These are phyloP conservation scores for Penicillium malachiteum DNA, from an alignment of 495 filamentous ascomycete species.

Conservation along the genomic window DNA sequence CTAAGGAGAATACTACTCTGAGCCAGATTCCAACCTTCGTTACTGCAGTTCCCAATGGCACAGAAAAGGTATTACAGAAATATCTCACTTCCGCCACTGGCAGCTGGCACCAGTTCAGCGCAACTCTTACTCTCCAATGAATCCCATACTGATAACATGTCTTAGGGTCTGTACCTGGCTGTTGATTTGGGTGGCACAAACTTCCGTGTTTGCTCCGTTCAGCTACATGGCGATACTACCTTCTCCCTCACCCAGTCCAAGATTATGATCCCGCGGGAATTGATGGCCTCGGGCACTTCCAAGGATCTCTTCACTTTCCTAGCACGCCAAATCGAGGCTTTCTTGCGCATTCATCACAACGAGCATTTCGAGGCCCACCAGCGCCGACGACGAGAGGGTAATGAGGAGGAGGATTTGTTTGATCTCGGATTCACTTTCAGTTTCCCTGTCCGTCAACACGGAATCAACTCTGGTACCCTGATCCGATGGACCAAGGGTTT, in stretches of 20 bases:
- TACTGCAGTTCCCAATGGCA: constrained; percentile 92
- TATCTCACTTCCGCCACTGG: not conserved
- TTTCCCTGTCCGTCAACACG: constrained; percentile 90
- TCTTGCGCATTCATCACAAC: constrained; percentile 82
- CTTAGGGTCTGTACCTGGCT: constrained; percentile 87
- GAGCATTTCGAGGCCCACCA: constrained; percentile 80
- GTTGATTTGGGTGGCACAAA: constrained; percentile 97
- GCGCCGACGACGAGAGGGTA: constrained; percentile 56
- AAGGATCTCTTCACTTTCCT: constrained; percentile 91
- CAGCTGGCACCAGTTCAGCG: not conserved
- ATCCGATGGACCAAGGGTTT: constrained; percentile 99
- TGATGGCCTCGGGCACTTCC: constrained; percentile 86
- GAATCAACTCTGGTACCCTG: constrained; percentile 88
- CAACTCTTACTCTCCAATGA: not conserved
- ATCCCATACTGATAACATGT: not conserved
- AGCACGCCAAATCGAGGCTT: constrained; percentile 84
- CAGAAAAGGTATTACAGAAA: constrained; percentile 65
- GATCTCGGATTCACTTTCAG: constrained; percentile 95
- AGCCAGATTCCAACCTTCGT: constrained; percentile 98
- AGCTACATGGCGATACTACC: constrained; percentile 86
- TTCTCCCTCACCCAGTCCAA: constrained; percentile 91
- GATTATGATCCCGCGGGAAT: constrained; percentile 80
- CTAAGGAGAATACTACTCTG: constrained; percentile 74
- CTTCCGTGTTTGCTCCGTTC: constrained; percentile 93
- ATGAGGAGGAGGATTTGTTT: constrained; percentile 70